Base-by-base conservation (phyloP, 345 rosid species). In the Sonneratia alba region DNA sequence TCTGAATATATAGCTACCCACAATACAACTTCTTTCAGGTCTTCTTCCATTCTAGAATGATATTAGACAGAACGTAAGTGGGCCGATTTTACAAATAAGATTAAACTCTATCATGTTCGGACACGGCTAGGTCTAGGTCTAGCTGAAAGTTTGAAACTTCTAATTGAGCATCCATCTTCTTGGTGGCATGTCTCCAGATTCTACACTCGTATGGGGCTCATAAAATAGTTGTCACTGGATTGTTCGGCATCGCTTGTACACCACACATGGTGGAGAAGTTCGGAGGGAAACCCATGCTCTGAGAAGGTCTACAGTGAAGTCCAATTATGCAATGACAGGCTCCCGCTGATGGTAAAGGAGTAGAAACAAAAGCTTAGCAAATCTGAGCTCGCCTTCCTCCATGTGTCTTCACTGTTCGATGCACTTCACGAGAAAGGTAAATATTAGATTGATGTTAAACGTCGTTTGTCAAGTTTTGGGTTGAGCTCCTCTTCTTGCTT, bases 151-250 rank as follows among this genome's bases (percentile, higher is more conserved):
- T 27, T 27, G 32, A 27, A 27, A 27, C 32, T 27, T 27, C 32
- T 27, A 27, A 27, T 27, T 27, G 32, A 27, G 32, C 32, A 27
- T 27, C 32, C 32, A 27, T 27, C 32, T 27, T 27, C 32, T 27
- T 27, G 32, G 32, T 27, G 43, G 43, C 43, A 40, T 40, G 43
- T 40, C 43, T 40, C 43, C 64, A 22, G 64, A 34, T 21, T 22
- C 49, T 83, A 65, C 73, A 83, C 51, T 36, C 19, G 3, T 38
- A 45, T 38, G 84, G 84, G 21, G 86, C 86, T 19, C 71, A 81
- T 69, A 81, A 83, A 42, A 5, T 83, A 57, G 87, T 72, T 19
- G 12, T 83, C 11, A 49, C 73, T 16, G 87, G 84, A 59, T 36
- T 83, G n/a, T 81, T 81, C 1, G 63, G 36, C 38, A 42, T 83